Evolutionary conservation across 305 asterid genomes (phyloP).

Genomic region (Solanum hybrid): DNA sequence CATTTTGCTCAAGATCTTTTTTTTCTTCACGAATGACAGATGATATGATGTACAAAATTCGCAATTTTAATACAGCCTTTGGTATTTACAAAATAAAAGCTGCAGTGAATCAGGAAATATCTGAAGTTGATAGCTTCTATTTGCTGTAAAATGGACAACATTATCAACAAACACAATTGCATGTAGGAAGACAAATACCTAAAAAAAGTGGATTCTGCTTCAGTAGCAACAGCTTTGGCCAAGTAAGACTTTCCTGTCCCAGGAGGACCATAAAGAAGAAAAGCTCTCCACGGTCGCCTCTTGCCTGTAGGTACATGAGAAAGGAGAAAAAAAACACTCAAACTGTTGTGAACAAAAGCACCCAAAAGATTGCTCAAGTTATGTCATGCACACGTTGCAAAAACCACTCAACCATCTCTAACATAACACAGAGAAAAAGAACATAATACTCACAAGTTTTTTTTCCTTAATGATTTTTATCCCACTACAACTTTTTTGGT

Average conservation of each 20-base stretch:
- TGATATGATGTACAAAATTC: neutral
- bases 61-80: neutral
- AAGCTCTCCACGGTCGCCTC: constrained; percentile 96
- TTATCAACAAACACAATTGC: neutral
- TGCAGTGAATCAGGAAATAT: neutral
- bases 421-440: neutral
- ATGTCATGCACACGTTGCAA: neutral
- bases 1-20: neutral
- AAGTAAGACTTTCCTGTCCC: constrained; percentile 95
- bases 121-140: neutral
- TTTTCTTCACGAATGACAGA: neutral
- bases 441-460: neutral
- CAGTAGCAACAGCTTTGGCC: constrained; percentile 98
- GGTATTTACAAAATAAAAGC: neutral
- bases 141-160: neutral
- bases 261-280: constrained; percentile 95
- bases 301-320: constrained; percentile 41
- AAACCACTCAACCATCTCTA: neutral
- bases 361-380: neutral
- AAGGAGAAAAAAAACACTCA: neutral
- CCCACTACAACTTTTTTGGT: neutral
- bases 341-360: neutral
- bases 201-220: constrained; percentile 90
- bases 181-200: constrained; percentile 36
- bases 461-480: neutral